Conservation (phyloP, 2,329 filamentous ascomycete species). For the Alternaria sp. region DNA sequence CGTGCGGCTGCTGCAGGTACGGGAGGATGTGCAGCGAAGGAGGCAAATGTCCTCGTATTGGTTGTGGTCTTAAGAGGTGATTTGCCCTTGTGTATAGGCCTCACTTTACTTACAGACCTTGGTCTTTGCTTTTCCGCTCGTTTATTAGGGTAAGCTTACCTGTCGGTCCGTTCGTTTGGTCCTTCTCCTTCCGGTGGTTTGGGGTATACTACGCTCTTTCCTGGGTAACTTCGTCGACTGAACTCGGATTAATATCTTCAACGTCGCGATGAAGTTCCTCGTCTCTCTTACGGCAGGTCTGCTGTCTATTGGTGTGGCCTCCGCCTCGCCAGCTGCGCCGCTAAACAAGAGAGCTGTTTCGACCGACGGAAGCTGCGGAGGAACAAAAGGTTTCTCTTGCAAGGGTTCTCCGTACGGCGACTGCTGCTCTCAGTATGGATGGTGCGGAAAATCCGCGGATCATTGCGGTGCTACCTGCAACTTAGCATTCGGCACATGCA, state of each 20-base stretch:
- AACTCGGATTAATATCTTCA: not conserved
- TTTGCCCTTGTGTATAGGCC: not conserved
- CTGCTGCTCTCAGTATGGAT: conserved; percentile 54
- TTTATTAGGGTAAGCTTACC: not conserved
- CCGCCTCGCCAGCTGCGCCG: conserved; percentile 14
- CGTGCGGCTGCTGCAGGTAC: conserved; percentile 16
- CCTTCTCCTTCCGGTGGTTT: not conserved
- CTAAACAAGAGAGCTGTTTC: conserved; percentile 42
- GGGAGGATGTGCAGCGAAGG: not conserved
- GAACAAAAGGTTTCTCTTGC: conserved; percentile 51
- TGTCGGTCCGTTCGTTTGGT: not conserved
- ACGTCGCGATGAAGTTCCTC: conserved; percentile 25
- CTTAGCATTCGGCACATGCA: conserved; percentile 38
- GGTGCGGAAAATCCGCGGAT: conserved; percentile 42
- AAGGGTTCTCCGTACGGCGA: conserved; percentile 51
- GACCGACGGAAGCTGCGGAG: conserved; percentile 52
- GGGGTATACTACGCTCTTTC: not conserved
- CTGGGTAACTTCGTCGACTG: not conserved
- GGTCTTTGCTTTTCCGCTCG: not conserved
- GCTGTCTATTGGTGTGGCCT: conserved; percentile 26
- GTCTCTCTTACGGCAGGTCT: conserved; percentile 24
- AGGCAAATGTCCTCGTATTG: conserved; percentile 2
- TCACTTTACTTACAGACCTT: not conserved
- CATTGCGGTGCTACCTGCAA: conserved; percentile 33
- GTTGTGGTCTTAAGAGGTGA: not conserved